Evolutionary conservation across 805 yeast species (phyloP).

Genomic region (Clavispora fructus): DNA sequence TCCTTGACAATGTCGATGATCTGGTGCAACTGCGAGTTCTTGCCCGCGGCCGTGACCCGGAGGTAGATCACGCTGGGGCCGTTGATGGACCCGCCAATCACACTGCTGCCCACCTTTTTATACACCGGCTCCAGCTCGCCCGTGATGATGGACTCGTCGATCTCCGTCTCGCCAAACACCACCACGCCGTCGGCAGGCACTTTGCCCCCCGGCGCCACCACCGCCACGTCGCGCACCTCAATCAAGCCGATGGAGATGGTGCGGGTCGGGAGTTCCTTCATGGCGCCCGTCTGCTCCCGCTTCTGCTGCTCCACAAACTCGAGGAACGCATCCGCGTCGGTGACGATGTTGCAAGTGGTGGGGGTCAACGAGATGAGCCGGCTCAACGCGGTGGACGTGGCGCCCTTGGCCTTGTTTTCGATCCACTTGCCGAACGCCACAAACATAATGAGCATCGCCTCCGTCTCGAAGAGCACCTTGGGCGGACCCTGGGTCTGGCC

Average conservation of each 20-base stretch:
- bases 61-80: slow-evolving; percentile 69
- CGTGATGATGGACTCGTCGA: slow-evolving; percentile 85
- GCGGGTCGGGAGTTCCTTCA: slow-evolving; percentile 33
- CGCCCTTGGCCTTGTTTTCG: slow-evolving; percentile 90
- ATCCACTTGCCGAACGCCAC: slow-evolving; percentile 87
- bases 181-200: slow-evolving; percentile 91
- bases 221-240: slow-evolving; percentile 71
- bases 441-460: slow-evolving; percentile 77
- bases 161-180: slow-evolving; percentile 70
- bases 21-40: slow-evolving; percentile 79
- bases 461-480: slow-evolving; percentile 75
- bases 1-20: slow-evolving; percentile 82
- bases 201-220: slow-evolving; percentile 79
- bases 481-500: slow-evolving; percentile 48
- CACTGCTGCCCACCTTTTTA: slow-evolving; percentile 54
- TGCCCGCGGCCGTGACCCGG: slow-evolving; percentile 67
- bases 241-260: slow-evolving; percentile 69
- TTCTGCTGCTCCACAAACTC: background rate
- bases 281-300: slow-evolving; percentile 3
- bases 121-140: slow-evolving; percentile 83
- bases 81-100: slow-evolving; percentile 90
- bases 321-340: slow-evolving; percentile 29
- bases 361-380: slow-evolving; percentile 79
- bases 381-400: slow-evolving; percentile 84
- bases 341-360: slow-evolving; percentile 60